Base-by-base conservation (phyloP, 768 basidiomycete genomes). In the Suillus discolor region DNA sequence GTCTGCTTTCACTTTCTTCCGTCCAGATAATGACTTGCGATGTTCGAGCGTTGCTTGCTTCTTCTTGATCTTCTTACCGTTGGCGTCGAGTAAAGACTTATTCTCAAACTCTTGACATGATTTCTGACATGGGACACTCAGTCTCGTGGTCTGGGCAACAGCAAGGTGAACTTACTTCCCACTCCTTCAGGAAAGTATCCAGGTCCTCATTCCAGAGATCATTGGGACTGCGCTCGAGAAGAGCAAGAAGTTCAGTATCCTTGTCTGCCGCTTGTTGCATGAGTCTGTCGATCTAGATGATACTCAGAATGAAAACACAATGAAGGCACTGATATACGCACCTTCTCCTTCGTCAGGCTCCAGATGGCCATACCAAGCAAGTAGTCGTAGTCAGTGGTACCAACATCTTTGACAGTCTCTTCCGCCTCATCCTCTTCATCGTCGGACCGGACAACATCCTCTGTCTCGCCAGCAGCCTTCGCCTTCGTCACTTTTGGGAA, bases 291-390 rank as follows among this genome's bases (percentile, higher is more conserved):
- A 97, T 96, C 93, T 96, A 67, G 25, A 6, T 61, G 39, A 42
- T 36, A 23, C 36, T 25, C 44, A 31, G 38, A 28, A 59, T 75
- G 49, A 71, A 65, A 63, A 31, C 44, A 47, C 31, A 9, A 16
- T 51, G 23, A 66, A 18, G 9, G 4, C 16, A 15, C 36, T 4
- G 38, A 23, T 5, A 13, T 15, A 66, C 75, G 7, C 62, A 92
- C 94, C 88, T 91, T 96, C 79, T 99, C 97, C 71, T 85, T 89
- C 0, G 97, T 99, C 82, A 99, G 81, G 79, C 91, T 97, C 83
- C 88, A 96, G 73, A 99, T 97, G 1, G 94, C 81, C 97, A 99
- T 99, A 18, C 93, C 89, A 65, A 99, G 80, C 61, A 99, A 79
- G 78, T 99, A 99, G 74, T 99, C 96, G 73, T 83, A 99, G 78